Evolutionary conservation across 225 moss, liverwort and hornwort genomes (phyloP).

Genomic region (Marchantia paleacea): DNA sequence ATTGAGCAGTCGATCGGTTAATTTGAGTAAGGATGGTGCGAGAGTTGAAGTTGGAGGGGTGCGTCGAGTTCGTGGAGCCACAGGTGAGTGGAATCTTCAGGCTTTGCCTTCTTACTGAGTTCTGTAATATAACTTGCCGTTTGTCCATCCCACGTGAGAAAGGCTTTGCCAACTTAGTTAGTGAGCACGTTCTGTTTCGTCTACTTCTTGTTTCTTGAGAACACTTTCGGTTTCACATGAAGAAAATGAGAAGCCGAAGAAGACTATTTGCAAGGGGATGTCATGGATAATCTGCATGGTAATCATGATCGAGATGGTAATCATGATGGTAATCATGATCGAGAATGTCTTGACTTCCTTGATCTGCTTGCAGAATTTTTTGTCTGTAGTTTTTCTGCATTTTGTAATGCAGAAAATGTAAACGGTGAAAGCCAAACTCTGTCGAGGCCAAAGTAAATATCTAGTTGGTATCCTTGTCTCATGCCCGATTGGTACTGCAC

Average conservation of each 20-base stretch:
- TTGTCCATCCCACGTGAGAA: not conserved
- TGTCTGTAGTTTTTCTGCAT: too few species aligned
- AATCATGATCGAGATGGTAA: too few species aligned
- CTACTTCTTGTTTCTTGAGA: not conserved
- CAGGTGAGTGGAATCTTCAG: slow-evolving; percentile 29
- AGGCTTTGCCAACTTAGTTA: not conserved
- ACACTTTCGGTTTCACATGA: not conserved
- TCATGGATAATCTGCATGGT: too few species aligned
- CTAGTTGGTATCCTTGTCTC: not conserved
- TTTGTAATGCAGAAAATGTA: too few species aligned
- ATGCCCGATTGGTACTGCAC: not conserved
- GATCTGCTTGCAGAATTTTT: too few species aligned
- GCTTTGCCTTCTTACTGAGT: not conserved
- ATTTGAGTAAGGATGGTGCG: slow-evolving; percentile 47
- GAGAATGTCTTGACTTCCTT: too few species aligned
- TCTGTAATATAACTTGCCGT: not conserved
- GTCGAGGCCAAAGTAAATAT: too few species aligned
- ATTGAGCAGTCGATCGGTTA: not conserved
- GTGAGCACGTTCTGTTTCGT: not conserved
- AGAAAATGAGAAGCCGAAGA: too few species aligned
- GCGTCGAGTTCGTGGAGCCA: slow-evolving; percentile 42
- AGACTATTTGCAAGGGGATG: too few species aligned
- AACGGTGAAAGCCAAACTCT: too few species aligned
- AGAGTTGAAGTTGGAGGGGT: slow-evolving; percentile 44
- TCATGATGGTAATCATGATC: too few species aligned